Percentiles rank a stretch among this genome's conserved stretches.
These are phyloP conservation scores for Candida smagusa DNA, from an alignment of 1,139 yeast species.

Conservation along the genomic window DNA sequence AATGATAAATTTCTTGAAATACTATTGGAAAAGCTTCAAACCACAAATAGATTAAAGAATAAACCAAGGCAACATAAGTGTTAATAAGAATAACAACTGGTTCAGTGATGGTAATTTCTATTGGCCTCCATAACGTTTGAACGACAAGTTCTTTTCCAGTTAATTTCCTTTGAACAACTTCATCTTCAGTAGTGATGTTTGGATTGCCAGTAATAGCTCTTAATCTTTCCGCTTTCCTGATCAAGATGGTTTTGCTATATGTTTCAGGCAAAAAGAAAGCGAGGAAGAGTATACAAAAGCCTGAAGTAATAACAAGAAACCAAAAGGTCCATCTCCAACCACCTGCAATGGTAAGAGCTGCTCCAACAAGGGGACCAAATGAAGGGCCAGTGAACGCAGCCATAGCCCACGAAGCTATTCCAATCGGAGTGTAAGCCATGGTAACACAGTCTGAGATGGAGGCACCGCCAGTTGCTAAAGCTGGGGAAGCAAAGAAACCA, in stretches of 20 bases:
- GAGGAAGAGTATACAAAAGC: slow-evolving; percentile 22
- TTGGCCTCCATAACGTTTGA: slow-evolving; percentile 49
- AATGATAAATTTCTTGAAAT: slow-evolving; percentile 39
- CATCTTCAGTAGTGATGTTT: slow-evolving; percentile 26
- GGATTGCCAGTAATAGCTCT: slow-evolving; percentile 32
- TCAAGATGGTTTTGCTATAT: slow-evolving; percentile 28
- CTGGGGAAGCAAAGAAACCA: slow-evolving; percentile 35
- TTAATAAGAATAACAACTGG: slow-evolving; percentile 46
- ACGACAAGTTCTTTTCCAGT: slow-evolving; percentile 20
- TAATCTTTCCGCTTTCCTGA: slow-evolving; percentile 33
- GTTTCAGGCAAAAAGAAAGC: slow-evolving; percentile 33
- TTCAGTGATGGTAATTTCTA: slow-evolving; percentile 40
- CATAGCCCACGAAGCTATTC: slow-evolving; percentile 32
- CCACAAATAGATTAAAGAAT: slow-evolving; percentile 53
- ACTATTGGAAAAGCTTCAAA: slow-evolving; percentile 64
- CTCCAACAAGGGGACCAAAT: slow-evolving; percentile 35
- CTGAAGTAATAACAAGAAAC: slow-evolving; percentile 32
- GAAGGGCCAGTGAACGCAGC: slow-evolving; percentile 37
- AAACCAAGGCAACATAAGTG: slow-evolving; percentile 50
- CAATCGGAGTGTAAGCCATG: slow-evolving; percentile 27
- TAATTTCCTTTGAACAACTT: slow-evolving; percentile 20
- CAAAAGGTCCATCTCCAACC: slow-evolving; percentile 40
- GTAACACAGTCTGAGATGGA: slow-evolving; percentile 27
- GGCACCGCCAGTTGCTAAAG: slow-evolving; percentile 37
- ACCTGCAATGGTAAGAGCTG: slow-evolving; percentile 24